Conservation (phyloP, 2,329 filamentous ascomycete genomes). For the Alternaria incomplexa region DNA sequence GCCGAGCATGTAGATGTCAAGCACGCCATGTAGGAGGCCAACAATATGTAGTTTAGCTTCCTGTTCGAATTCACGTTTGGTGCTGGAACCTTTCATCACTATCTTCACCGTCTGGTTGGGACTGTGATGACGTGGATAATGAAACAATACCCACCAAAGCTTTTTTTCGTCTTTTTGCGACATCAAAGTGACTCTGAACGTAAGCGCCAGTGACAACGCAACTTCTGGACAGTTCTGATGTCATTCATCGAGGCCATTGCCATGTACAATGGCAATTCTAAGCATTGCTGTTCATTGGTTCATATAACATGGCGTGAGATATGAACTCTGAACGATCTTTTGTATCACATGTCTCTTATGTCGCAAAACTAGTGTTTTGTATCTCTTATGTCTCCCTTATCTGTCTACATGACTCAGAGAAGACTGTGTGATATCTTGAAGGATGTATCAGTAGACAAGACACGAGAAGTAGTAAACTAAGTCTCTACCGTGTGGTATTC, state of each 20-base stretch:
- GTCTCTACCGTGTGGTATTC: neutral
- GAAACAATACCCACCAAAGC: neutral
- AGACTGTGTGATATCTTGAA: neutral
- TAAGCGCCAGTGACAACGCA: no score
- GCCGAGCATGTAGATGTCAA: constrained; percentile 11
- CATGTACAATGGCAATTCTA: neutral
- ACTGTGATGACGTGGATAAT: neutral
- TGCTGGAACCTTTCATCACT: no score
- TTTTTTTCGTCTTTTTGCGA: neutral
- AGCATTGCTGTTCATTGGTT: neutral
- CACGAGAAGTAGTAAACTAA: neutral
- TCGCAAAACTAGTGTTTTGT: neutral
- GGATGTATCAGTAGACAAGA: neutral
- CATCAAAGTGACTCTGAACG: neutral
- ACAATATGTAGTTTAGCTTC: neutral
- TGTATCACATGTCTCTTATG: neutral
- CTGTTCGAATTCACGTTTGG: no score
- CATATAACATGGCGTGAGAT: neutral
- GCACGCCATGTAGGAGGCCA: neutral
- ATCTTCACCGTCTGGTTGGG: neutral
- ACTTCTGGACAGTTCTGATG: neutral
- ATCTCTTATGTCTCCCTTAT: neutral
- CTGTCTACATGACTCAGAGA: neutral
- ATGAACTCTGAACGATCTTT: neutral
- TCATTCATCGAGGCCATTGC: neutral